Evolutionary conservation across 2,329 filamentous ascomycete species (phyloP).

Genomic region (Colletotrichum tropicale): DNA sequence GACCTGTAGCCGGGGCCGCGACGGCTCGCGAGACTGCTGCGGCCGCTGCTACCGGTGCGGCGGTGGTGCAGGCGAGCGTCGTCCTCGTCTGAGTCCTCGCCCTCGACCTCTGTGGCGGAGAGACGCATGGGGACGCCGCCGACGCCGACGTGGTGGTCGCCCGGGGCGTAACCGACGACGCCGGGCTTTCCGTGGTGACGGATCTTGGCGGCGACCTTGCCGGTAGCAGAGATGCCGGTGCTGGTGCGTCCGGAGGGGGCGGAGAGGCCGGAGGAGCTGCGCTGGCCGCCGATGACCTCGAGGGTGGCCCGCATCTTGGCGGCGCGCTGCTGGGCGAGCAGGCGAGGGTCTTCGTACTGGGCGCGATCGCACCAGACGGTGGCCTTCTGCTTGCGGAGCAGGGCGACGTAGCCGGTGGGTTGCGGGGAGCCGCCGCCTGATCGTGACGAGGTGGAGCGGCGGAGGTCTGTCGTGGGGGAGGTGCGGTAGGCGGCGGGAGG

Average conservation of each 20-base stretch:
- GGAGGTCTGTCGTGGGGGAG: slow-evolving; percentile 62
- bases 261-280: slow-evolving; percentile 48
- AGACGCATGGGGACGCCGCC: slow-evolving; percentile 88
- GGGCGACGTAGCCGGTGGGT: slow-evolving; percentile 84
- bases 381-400: slow-evolving; percentile 96
- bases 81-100: slow-evolving; percentile 81
- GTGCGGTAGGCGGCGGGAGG: slow-evolving; percentile 63
- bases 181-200: slow-evolving; percentile 84
- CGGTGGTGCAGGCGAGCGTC: slow-evolving; percentile 67
- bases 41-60: slow-evolving; percentile 76
- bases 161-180: slow-evolving; percentile 78
- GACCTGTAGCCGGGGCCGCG: slow-evolving; percentile 54
- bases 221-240: slow-evolving; percentile 65
- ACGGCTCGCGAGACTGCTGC: slow-evolving; percentile 64
- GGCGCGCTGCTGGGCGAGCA: slow-evolving; percentile 81
- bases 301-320: slow-evolving; percentile 86
- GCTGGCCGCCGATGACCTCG: slow-evolving; percentile 74
- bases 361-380: slow-evolving; percentile 98
- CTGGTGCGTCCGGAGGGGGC: slow-evolving; percentile 57
- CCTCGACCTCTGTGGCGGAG: slow-evolving; percentile 94
- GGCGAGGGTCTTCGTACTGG: slow-evolving; percentile 87
- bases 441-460: slow-evolving; percentile 81
- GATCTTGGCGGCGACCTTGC: slow-evolving; percentile 83
- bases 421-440: slow-evolving; percentile 60
- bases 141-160: slow-evolving; percentile 74